Conservation (phyloP, 495 filamentous ascomycete genomes). For the Aspergillus bridgeri region DNA sequence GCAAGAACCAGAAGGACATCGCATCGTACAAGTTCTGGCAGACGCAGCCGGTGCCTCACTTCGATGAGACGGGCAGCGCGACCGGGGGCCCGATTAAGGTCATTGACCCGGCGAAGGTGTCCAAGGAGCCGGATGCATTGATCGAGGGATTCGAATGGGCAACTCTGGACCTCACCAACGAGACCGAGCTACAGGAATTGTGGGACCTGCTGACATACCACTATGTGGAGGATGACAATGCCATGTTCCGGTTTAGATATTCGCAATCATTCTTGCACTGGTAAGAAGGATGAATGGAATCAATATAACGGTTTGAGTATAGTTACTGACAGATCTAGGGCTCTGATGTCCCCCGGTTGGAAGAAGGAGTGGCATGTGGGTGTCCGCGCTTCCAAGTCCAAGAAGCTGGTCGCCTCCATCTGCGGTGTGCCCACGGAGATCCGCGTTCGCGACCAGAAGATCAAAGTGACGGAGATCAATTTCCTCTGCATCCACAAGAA, state of each 20-base stretch:
- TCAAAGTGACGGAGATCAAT: slow-evolving; percentile 89
- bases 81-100: slow-evolving; percentile 62
- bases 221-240: slow-evolving; percentile 94
- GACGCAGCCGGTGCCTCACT: slow-evolving; percentile 90
- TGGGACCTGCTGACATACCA: slow-evolving; percentile 86
- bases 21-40: slow-evolving; percentile 97
- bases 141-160: slow-evolving; percentile 89
- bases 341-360: slow-evolving; percentile 94
- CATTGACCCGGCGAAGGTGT: slow-evolving; percentile 71
- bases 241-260: slow-evolving; percentile 97
- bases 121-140: slow-evolving; percentile 61
- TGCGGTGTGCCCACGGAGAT: slow-evolving; percentile 82
- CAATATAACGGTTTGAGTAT: not conserved
- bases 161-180: slow-evolving; percentile 76
- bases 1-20: slow-evolving; percentile 94
- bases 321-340: slow-evolving; percentile 50
- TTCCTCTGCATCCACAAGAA: slow-evolving; percentile 98
- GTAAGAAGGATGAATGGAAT: slow-evolving; percentile 43
- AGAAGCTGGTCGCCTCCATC: slow-evolving; percentile 89
- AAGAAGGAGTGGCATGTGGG: slow-evolving; percentile 92
- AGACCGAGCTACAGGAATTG: slow-evolving; percentile 70
- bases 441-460: slow-evolving; percentile 68
- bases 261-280: slow-evolving; percentile 84
- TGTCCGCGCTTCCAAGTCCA: slow-evolving; percentile 72
- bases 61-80: slow-evolving; percentile 51